Evolutionary conservation across 2,329 filamentous ascomycete species (phyloP).

Genomic region (Colletotrichum plurivorum): DNA sequence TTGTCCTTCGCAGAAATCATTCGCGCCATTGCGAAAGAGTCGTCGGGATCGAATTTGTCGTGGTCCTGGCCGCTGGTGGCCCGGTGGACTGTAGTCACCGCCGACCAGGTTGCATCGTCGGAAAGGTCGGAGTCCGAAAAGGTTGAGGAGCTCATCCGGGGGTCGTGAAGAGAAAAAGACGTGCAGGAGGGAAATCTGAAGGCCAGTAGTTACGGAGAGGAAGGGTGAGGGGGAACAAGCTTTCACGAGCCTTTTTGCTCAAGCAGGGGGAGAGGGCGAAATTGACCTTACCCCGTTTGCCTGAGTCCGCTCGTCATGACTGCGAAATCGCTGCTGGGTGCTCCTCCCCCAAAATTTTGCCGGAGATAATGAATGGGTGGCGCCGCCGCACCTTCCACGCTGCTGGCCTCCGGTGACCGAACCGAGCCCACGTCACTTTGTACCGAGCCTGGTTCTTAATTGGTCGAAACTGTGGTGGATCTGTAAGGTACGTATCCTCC

Average conservation of each 20-base stretch:
- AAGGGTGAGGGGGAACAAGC: slow-evolving; percentile 27
- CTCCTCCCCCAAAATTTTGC: slow-evolving; percentile 37
- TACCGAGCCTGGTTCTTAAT: slow-evolving; percentile 7
- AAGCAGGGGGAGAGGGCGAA: slow-evolving; percentile 25
- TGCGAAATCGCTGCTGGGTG: slow-evolving; percentile 35
- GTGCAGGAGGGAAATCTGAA: not conserved
- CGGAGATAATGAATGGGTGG: slow-evolving; percentile 41
- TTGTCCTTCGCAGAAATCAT: slow-evolving; percentile 44
- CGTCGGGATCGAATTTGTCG: slow-evolving; percentile 47
- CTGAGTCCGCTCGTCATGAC: slow-evolving; percentile 36
- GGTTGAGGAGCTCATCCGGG: slow-evolving; percentile 17
- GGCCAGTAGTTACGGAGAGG: not conserved
- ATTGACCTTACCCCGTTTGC: slow-evolving; percentile 34
- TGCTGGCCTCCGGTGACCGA: slow-evolving; percentile 21
- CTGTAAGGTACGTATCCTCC: slow-evolving; percentile 11
- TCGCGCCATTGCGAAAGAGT: slow-evolving; percentile 49
- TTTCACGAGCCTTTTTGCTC: slow-evolving; percentile 32
- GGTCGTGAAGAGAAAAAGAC: not conserved
- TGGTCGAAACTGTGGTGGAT: slow-evolving; percentile 18
- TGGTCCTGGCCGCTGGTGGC: slow-evolving; percentile 44
- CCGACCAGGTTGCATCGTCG: slow-evolving; percentile 38
- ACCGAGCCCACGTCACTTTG: slow-evolving; percentile 15
- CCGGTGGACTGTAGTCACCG: slow-evolving; percentile 36
- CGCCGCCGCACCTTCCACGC: slow-evolving; percentile 19
- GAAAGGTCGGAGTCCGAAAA: slow-evolving; percentile 25